Evolutionary conservation across 192 early-diverging fungal genomes (phyloP), one percentile per base, ranked within the genome.

Genomic region (Linnemannia hyalina): DNA sequence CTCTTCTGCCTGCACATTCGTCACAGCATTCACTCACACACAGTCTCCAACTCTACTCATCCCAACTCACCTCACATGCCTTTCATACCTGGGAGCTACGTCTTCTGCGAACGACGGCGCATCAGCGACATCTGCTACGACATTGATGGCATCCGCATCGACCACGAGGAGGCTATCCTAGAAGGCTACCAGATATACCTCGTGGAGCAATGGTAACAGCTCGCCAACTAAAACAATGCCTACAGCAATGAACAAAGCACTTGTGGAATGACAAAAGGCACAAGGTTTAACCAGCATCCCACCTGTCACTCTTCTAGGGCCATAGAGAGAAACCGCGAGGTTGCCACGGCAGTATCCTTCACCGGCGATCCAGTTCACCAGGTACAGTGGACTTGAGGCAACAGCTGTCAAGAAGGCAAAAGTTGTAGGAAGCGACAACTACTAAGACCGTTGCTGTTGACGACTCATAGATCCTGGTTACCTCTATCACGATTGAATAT

Each of bases 141-240:
- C 26, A 52, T 78, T 0, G 79, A 80, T 0, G 84, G 84, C 84
- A 86, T 86, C 46, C 75, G 60, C 57, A 81, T 86, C 44, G 84
- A 86, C 46, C 52, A 49, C 49, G 57, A 44, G 18, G 76, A 86
- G 26, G 70, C 60, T 32, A 71, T 68, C 23, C 42, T 86, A 11
- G 84, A 86, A 16, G 84, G 84, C 16, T 86, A 86, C 29, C 84
- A 86, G 49, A 81, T 86, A 76, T 86, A 86, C 76, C 80, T 86
- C 3, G 84, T 86, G 44, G 84, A 86, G 63, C 84, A 86, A 86
- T 86, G 84, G 84, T 86, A 86, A 46, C 52, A 35, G 10, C 49
- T 32, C 13, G 18, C 38, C 41, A 60, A 49, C 47, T 35, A 40
- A 40, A 40, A 0, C 5, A 15, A 26, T 15, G 11, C 44, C 18